phyloP scores from a whole-genome alignment of 2,329 filamentous ascomycete genomes.

The Nemania abortiva region DNA sequence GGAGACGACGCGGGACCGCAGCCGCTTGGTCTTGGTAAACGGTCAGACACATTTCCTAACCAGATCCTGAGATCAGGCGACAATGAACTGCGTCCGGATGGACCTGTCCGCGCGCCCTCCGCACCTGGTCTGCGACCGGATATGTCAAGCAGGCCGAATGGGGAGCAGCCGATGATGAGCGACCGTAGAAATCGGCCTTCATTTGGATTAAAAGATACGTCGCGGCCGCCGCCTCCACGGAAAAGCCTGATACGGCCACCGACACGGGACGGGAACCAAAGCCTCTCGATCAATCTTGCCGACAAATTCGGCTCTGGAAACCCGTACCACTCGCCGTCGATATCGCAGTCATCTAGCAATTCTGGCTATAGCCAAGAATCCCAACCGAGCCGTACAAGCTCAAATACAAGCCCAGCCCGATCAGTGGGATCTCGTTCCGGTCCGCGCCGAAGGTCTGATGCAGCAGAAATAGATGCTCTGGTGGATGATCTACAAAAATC shows the following conservation, averaged over 20 bases:
- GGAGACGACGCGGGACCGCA: constrained; percentile 55
- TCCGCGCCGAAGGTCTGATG: constrained; percentile 56
- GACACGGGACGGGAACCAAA: constrained; percentile 55
- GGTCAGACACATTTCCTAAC: constrained; percentile 67
- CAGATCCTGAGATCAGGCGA: constrained; percentile 45
- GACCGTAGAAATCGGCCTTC: constrained; percentile 56
- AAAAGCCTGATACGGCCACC: constrained; percentile 60
- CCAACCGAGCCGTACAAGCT: constrained; percentile 69
- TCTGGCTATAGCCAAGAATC: constrained; percentile 67
- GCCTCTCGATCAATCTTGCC: constrained; percentile 65
- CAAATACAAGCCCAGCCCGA: constrained; percentile 68
- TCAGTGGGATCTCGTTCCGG: constrained; percentile 54
- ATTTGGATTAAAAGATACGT: constrained; percentile 61
- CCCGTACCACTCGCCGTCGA: constrained; percentile 72
- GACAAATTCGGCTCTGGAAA: constrained; percentile 72
- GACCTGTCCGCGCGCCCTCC: constrained; percentile 60
- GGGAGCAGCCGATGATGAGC: constrained; percentile 42
- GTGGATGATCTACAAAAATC: constrained; percentile 69
- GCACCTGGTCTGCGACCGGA: constrained; percentile 60
- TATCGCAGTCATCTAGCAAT: constrained; percentile 73
- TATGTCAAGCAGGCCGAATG: constrained; percentile 48
- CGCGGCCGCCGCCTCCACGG: constrained; percentile 65
- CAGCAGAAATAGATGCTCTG: constrained; percentile 59
- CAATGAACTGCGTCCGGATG: constrained; percentile 51
- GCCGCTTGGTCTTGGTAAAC: constrained; percentile 55